Conservation (phyloP, 768 basidiomycete genomes). For the Podaxis sp. region DNA sequence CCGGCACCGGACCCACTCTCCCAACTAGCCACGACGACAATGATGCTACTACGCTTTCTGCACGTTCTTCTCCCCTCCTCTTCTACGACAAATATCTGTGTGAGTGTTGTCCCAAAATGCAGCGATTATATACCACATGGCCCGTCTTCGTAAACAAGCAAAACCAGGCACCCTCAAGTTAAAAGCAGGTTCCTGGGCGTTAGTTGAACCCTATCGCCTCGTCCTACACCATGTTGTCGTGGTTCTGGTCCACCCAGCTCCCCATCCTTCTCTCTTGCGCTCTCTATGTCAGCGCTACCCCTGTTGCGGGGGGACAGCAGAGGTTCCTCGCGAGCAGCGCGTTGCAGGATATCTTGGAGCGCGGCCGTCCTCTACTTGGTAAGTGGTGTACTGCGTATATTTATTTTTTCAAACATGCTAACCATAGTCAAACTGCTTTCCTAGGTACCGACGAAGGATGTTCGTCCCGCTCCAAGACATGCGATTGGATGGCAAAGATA, state of each 20-base stretch:
- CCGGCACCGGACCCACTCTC: too few species aligned
- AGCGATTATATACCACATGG: not conserved
- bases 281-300: constrained; percentile 1
- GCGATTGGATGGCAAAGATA: constrained; percentile 47
- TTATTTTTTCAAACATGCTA: not conserved
- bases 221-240: not conserved
- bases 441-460: constrained; percentile 37
- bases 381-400: not conserved
- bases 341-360: constrained; percentile 7
- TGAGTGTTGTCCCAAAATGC: not conserved
- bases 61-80: not conserved
- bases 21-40: too few species aligned
- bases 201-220: not conserved
- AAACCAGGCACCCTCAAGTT: not conserved
- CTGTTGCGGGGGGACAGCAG: not conserved
- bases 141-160: not conserved
- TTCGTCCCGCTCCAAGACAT: constrained; percentile 32
- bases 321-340: not conserved
- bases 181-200: not conserved
- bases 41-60: not conserved
- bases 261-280: not conserved
- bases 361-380: constrained; percentile 12
- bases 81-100: not conserved
- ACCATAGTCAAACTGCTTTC: too few species aligned
- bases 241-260: not conserved